A percentile compares a stretch with the other conserved stretches of the same genome.
Evolutionary conservation across 2,329 filamentous ascomycete genomes (phyloP).

Genomic region (Diaporthe velutina): DNA sequence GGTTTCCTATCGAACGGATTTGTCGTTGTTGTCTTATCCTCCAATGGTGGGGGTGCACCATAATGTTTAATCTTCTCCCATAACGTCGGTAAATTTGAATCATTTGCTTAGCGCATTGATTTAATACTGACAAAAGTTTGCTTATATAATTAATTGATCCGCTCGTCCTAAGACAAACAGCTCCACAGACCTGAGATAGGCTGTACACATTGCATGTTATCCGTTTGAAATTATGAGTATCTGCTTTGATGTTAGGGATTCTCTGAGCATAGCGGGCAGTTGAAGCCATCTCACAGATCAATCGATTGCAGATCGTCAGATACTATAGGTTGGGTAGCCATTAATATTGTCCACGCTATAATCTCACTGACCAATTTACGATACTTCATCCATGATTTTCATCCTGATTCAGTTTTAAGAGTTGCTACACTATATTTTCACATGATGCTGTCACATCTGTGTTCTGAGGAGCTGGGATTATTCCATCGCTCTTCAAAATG

Average conservation of each 20-base stretch:
- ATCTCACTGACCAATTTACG: background rate
- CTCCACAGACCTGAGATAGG: no score
- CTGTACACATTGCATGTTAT: no score
- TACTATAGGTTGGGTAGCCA: background rate
- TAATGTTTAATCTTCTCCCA: background rate
- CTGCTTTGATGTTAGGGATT: background rate
- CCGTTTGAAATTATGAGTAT: no score
- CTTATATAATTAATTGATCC: no score
- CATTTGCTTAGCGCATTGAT: background rate
- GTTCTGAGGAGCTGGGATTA: no score
- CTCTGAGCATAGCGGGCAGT: no score
- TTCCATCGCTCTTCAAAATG: no score
- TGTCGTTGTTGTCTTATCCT: background rate
- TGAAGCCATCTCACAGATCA: background rate
- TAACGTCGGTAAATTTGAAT: background rate
- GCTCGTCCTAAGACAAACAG: no score
- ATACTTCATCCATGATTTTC: background rate
- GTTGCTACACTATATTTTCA: background rate
- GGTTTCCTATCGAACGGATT: background rate
- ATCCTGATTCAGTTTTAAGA: background rate
- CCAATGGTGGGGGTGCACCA: background rate
- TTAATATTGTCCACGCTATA: background rate
- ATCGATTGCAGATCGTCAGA: background rate
- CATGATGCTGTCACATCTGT: no score
- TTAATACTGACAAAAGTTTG: no score